A percentile compares a stretch with the other conserved stretches of the same genome.
phyloP scores from a whole-genome alignment of 1,284 basidiomycete genomes.

The Ceraceosorus guamensis region DNA sequence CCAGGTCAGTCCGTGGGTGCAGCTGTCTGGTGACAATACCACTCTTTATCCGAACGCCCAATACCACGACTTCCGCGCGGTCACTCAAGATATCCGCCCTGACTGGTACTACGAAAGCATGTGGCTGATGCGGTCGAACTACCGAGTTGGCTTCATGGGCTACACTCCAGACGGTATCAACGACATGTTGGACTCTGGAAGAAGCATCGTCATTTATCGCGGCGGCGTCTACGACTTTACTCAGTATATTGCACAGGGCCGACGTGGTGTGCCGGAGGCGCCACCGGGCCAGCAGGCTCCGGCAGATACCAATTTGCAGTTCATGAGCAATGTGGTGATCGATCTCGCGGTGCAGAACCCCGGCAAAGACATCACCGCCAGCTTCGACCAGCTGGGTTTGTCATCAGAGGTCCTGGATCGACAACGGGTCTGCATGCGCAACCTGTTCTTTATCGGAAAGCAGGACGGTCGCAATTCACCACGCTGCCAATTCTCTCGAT shows the following conservation, averaged over 20 bases:
- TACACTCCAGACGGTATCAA: constrained; percentile 72
- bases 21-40: constrained; percentile 69
- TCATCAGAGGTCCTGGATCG: constrained; percentile 62
- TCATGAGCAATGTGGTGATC: constrained; percentile 70
- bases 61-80: constrained; percentile 86
- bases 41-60: constrained; percentile 62
- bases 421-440: constrained; percentile 82
- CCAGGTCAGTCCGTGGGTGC: constrained; percentile 74
- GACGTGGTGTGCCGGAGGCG: constrained; percentile 51
- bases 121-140: constrained; percentile 68
- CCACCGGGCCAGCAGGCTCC: constrained; percentile 63
- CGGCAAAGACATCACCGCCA: constrained; percentile 77
- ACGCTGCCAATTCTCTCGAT: constrained; percentile 82
- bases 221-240: constrained; percentile 82
- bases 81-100: constrained; percentile 70
- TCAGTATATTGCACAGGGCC: constrained; percentile 56
- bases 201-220: constrained; percentile 73
- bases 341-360: constrained; percentile 74
- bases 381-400: constrained; percentile 62
- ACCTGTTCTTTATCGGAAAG: constrained; percentile 83
- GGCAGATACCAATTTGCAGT: constrained; percentile 56
- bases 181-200: constrained; percentile 58
- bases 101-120: constrained; percentile 92
- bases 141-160: constrained; percentile 80
- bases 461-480: constrained; percentile 85